These are phyloP conservation scores for Stachybotrys chlorohalonatus DNA, from an alignment of 2,329 filamentous ascomycete species.

Conservation along the genomic window DNA sequence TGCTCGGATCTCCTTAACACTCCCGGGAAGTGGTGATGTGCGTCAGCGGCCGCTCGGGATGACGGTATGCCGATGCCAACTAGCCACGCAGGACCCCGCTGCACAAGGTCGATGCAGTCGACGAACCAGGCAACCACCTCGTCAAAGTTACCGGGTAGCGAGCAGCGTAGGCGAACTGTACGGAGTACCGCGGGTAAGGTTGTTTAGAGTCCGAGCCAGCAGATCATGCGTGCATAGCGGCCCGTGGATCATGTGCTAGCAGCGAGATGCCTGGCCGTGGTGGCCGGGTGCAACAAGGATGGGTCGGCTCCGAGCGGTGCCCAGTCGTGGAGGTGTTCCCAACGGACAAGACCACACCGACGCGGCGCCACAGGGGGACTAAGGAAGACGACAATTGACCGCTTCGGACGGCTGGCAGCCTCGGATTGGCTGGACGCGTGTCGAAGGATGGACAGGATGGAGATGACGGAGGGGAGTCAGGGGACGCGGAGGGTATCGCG, in stretches of 20 bases:
- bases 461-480: too few species aligned
- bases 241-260: neutral
- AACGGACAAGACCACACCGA: neutral
- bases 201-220: too few species aligned
- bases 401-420: neutral
- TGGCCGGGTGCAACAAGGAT: neutral
- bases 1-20: neutral
- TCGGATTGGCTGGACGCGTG: neutral
- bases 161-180: too few species aligned
- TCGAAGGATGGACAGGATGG: neutral
- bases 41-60: neutral
- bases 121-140: neutral
- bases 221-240: neutral
- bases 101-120: neutral
- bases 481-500: too few species aligned
- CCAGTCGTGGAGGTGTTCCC: neutral
- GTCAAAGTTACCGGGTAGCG: neutral
- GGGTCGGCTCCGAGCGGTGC: neutral
- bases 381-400: neutral
- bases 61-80: neutral
- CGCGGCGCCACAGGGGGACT: neutral
- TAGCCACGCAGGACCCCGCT: neutral
- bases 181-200: too few species aligned
- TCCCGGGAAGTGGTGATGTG: neutral
- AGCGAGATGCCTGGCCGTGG: neutral